Percentiles rank a stretch among this genome's conserved stretches.
These are phyloP conservation scores for Peronospora farinosa DNA, from an alignment of 352 stramenopile species.

Conservation along the genomic window DNA sequence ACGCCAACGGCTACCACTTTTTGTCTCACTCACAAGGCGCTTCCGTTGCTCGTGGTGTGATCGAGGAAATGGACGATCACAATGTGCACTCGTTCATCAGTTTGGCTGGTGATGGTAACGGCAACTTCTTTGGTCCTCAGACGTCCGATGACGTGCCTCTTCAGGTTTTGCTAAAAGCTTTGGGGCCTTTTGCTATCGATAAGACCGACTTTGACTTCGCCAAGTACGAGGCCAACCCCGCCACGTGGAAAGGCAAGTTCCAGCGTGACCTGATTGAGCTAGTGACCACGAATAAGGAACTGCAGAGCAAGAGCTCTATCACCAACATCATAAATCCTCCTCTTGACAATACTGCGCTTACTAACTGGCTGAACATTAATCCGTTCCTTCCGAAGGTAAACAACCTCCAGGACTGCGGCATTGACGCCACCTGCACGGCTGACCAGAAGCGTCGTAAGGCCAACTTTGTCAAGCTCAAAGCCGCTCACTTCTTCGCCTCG, in stretches of 20 bases:
- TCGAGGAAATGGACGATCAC: slow-evolving; percentile 57
- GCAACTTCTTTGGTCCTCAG: slow-evolving; percentile 50
- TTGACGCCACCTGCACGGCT: slow-evolving; percentile 10
- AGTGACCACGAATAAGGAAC: slow-evolving; percentile 21
- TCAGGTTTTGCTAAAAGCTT: slow-evolving; percentile 31
- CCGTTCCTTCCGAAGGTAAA: slow-evolving; percentile 40
- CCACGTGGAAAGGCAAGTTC: slow-evolving; percentile 32
- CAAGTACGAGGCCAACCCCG: slow-evolving; percentile 32
- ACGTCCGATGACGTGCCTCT: slow-evolving; percentile 27
- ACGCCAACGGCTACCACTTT: slow-evolving; percentile 46
- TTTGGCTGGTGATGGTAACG: slow-evolving; percentile 42
- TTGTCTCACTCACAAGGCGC: slow-evolving; percentile 46
- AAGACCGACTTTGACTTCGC: slow-evolving; percentile 31
- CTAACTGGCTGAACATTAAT: slow-evolving; percentile 38
- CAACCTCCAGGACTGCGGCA: slow-evolving; percentile 26
- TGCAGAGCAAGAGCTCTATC: slow-evolving; percentile 35
- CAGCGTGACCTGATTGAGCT: slow-evolving; percentile 38
- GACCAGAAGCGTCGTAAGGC: slow-evolving; percentile 33
- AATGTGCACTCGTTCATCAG: slow-evolving; percentile 46
- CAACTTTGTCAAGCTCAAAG: slow-evolving; percentile 40
- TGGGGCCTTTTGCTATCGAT: slow-evolving; percentile 34
- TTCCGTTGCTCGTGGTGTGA: slow-evolving; percentile 37
- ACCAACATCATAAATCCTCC: slow-evolving; percentile 35
- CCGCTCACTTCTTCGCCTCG: slow-evolving; percentile 50
- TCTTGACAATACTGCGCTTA: slow-evolving; percentile 17